These are phyloP conservation scores for Trypanosoma cruzi DNA, from an alignment of 208 protist species.

Conservation along the genomic window DNA sequence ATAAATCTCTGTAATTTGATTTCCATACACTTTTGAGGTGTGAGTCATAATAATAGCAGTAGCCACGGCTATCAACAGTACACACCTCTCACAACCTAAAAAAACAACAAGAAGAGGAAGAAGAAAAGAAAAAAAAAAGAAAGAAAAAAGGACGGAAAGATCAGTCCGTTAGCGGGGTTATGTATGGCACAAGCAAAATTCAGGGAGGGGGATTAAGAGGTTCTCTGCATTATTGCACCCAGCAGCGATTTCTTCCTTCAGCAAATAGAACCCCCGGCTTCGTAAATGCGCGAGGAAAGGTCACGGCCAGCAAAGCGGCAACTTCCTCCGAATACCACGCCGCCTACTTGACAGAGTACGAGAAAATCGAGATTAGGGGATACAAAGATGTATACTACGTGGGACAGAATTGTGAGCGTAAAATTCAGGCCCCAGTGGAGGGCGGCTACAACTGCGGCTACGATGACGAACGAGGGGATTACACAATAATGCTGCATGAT, in stretches of 20 bases:
- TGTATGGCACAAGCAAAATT: conserved; percentile 20
- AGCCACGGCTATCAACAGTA: background rate
- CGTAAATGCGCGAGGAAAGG: background rate
- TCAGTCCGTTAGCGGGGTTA: background rate
- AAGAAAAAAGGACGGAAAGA: no score
- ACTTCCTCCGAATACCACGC: conserved; percentile 24
- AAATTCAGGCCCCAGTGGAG: conserved; percentile 51
- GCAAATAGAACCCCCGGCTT: background rate
- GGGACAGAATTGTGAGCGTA: conserved; percentile 64
- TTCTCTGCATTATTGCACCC: background rate
- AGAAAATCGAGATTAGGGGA: conserved; percentile 60
- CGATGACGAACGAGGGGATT: conserved; percentile 95
- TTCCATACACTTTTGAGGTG: background rate
- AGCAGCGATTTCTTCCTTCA: background rate
- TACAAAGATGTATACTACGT: conserved; percentile 65
- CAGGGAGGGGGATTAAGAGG: background rate
- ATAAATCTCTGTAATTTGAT: background rate
- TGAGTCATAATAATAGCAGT: background rate
- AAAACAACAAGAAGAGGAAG: background rate
- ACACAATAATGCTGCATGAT: conserved; percentile 85
- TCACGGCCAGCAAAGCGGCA: background rate
- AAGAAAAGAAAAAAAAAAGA: background rate
- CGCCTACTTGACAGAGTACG: conserved; percentile 51
- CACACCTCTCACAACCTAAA: background rate
- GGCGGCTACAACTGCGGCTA: conserved; percentile 84